phyloP scores from a whole-genome alignment of 176 grass and related monocot species.

The Oryza rufipogon region DNA sequence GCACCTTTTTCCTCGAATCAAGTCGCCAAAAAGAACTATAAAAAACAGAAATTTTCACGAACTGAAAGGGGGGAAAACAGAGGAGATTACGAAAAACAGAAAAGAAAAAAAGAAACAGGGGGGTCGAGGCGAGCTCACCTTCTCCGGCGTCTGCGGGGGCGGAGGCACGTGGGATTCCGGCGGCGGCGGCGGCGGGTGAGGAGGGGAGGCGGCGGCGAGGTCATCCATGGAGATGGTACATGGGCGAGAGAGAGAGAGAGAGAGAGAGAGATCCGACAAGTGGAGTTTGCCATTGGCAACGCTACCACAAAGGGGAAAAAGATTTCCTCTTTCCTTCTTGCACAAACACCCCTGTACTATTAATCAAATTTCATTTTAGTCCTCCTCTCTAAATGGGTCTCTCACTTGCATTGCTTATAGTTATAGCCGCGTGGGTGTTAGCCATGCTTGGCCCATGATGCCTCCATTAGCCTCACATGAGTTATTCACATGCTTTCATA shows the following conservation, averaged over 20 bases:
- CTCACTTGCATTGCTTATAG: too few relatives aligned
- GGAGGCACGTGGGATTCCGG: slow-evolving; percentile 47
- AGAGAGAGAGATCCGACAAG: slow-evolving; percentile 40
- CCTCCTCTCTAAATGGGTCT: slow-evolving; percentile 4
- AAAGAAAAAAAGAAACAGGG: background rate
- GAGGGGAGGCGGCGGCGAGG: slow-evolving; percentile 43
- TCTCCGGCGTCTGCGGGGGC: slow-evolving; percentile 39
- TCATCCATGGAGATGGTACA: slow-evolving; percentile 32
- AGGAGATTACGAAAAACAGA: background rate
- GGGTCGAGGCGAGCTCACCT: slow-evolving; percentile 26
- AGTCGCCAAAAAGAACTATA: background rate
- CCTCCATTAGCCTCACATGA: too few relatives aligned
- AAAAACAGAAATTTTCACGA: background rate
- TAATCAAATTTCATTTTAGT: background rate
- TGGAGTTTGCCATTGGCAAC: slow-evolving; percentile 40
- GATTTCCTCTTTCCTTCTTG: slow-evolving; percentile 36
- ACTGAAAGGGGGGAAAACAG: background rate
- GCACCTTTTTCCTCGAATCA: background rate
- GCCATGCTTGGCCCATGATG: too few relatives aligned
- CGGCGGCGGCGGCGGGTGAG: slow-evolving; percentile 11
- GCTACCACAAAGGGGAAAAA: slow-evolving; percentile 38
- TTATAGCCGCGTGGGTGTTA: too few relatives aligned
- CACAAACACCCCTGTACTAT: background rate
- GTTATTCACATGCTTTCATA: too few relatives aligned
- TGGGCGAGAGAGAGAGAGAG: background rate